Conservation (phyloP, 306 rosid species). For the Clitoria ternatea region DNA sequence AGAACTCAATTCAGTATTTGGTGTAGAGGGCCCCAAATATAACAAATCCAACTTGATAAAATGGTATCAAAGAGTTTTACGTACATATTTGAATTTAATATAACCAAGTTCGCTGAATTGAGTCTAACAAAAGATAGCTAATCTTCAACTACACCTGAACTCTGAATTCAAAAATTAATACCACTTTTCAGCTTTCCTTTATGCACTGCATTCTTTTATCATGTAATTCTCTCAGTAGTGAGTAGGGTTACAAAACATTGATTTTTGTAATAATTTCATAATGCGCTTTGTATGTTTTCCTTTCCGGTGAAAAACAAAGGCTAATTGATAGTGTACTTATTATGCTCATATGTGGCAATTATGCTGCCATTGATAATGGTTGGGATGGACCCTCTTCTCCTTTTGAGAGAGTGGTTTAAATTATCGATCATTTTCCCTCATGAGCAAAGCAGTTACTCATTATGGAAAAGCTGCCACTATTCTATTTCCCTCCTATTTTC, state of each 20-base stretch:
- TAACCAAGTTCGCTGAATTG: background rate
- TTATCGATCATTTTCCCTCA: conserved; percentile 41
- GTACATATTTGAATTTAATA: background rate
- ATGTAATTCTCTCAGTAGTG: background rate
- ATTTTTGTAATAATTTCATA: conserved; percentile 17
- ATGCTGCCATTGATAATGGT: conserved; percentile 42
- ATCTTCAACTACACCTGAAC: background rate
- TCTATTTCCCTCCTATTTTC: conserved; percentile 14
- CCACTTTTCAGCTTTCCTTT: background rate
- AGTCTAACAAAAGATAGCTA: background rate
- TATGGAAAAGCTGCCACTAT: conserved; percentile 46
- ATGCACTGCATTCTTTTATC: background rate
- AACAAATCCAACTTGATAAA: background rate
- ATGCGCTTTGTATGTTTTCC: conserved; percentile 17
- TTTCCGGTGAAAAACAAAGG: conserved; percentile 26
- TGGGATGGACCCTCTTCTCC: conserved; percentile 31
- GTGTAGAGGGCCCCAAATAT: background rate
- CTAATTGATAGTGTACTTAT: conserved; percentile 39
- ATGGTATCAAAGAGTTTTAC: background rate
- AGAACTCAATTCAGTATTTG: background rate
- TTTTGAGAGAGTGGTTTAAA: conserved; percentile 16
- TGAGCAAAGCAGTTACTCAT: conserved; percentile 41
- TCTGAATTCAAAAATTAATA: background rate
- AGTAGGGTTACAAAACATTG: too few species aligned
- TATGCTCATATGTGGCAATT: conserved; percentile 37